Percentiles rank a stretch among this genome's conserved stretches.
These are phyloP conservation scores for Calonectria crousiana DNA, from an alignment of 2,329 filamentous ascomycete genomes.

Conservation along the genomic window DNA sequence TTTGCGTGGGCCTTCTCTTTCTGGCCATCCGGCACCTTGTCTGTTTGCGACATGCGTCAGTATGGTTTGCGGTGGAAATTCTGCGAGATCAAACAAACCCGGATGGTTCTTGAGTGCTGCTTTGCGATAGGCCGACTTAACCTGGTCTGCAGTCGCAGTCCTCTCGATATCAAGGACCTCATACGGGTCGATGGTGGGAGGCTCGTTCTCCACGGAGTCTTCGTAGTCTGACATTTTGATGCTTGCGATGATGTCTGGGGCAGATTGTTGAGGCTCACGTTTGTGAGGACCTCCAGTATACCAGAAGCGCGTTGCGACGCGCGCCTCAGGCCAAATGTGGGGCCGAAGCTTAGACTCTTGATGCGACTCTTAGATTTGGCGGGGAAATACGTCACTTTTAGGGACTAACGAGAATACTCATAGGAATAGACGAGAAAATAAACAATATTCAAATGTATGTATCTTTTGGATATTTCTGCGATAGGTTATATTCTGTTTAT, in stretches of 20 bases:
- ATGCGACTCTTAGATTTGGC: not conserved
- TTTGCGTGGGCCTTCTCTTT: slow-evolving; percentile 80
- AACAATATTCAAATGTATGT: no score
- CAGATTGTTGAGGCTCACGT: slow-evolving; percentile 15
- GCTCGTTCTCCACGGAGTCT: slow-evolving; percentile 67
- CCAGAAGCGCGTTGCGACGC: slow-evolving; percentile 40
- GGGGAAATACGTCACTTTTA: not conserved
- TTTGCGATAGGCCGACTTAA: slow-evolving; percentile 94
- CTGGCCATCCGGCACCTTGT: slow-evolving; percentile 79
- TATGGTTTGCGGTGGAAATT: not conserved
- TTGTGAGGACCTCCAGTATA: not conserved
- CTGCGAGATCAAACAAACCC: slow-evolving; percentile 63
- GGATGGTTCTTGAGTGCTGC: slow-evolving; percentile 89
- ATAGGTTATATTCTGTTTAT: not conserved
- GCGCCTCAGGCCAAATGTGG: slow-evolving; percentile 33
- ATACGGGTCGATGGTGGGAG: slow-evolving; percentile 81
- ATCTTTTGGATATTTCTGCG: not conserved
- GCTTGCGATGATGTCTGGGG: slow-evolving; percentile 23
- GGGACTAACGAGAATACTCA: no score
- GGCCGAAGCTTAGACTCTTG: slow-evolving; percentile 31
- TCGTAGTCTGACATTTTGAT: slow-evolving; percentile 62
- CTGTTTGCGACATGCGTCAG: slow-evolving; percentile 55
- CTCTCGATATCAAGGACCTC: slow-evolving; percentile 79
- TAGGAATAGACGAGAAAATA: not conserved
- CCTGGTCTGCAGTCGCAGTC: slow-evolving; percentile 79